Evolutionary conservation across 495 filamentous ascomycete genomes (phyloP).

Genomic region (Trichoderma asperelloides): DNA sequence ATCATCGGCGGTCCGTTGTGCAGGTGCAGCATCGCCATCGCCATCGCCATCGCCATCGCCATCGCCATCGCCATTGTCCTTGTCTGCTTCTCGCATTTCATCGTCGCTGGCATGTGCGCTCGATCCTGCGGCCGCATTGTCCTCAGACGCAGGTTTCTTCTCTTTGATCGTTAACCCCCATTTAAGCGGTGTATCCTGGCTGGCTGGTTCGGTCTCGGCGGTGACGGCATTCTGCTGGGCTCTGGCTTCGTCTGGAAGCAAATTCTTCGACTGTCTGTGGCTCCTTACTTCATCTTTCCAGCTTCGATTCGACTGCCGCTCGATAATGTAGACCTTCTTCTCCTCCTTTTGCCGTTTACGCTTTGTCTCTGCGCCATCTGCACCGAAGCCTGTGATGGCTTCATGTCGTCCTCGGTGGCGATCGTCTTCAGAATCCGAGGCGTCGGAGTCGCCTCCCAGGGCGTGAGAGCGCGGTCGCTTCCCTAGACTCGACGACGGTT

Average conservation of each 20-base stretch:
- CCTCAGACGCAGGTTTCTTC: constrained; percentile 13
- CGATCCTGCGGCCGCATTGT: neutral
- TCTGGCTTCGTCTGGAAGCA: constrained; percentile 20
- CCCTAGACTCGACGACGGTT: constrained; percentile 21
- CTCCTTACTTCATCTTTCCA: constrained; percentile 54
- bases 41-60: constrained; percentile 17
- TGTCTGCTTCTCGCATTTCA: constrained; percentile 16
- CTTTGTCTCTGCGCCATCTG: constrained; percentile 18
- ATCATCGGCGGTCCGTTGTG: constrained; percentile 54
- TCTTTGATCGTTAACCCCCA: constrained; percentile 37
- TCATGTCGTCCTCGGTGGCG: constrained; percentile 21
- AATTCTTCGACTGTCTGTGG: constrained; percentile 18
- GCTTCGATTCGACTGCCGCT: constrained; percentile 56
- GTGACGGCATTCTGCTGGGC: constrained; percentile 10
- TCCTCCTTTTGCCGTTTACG: neutral
- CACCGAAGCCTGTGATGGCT: constrained; percentile 28
- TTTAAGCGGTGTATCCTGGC: constrained; percentile 28
- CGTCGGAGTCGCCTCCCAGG: constrained; percentile 17
- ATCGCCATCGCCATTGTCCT: constrained; percentile 17
- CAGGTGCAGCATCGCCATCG: constrained; percentile 8
- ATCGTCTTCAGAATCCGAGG: constrained; percentile 22
- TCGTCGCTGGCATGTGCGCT: constrained; percentile 14
- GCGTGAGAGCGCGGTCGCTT: constrained; percentile 24
- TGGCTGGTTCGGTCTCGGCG: constrained; percentile 30
- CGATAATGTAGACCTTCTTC: constrained; percentile 47